Base-by-base conservation (phyloP, 2,329 filamentous ascomycete species). In the Neodidymelliopsis sp. region DNA sequence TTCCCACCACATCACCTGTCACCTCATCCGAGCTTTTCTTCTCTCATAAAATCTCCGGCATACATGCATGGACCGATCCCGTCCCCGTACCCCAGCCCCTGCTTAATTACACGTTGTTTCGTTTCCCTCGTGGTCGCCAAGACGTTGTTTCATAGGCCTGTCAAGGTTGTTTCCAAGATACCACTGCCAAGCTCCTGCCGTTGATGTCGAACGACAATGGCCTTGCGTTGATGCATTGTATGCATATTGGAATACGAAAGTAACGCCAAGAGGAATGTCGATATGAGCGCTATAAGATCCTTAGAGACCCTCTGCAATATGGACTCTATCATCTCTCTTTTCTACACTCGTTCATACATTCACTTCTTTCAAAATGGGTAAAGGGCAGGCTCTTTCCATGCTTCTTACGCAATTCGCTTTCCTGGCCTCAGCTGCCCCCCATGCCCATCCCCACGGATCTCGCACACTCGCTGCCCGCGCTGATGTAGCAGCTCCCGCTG, bases 401-500 rank as follows among this genome's bases (percentile, higher is more conserved):
- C 23, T 51, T 10, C 29, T 38, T 5, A 31, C 36, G 31, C 48
- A 51, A 23, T 37, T 38, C 48, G 34, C 41, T 20, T 16, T 27
- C 16, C 16, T 51, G 4, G 25, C 31, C 35, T 39, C 34, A 12
- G 47, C 47, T 9, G 40, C 18, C 18, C 47, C 48, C 30, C 30
- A 13, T 19, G 19, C 30, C 12, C 27, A n/a, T 16, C 19, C 33
- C n/a, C 20, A 23, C 15, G 25, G 31, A 22, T 30, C 41, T 24
- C 13, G 6, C 19, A n/a, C 33, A 2, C 25, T 7, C 8, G n/a
- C 8, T 3, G 35, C 18, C 24, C 20, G 39, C 16, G 41, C 29
- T 39, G 27, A 49, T 7, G 51, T 36, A 12, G 41, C 37, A 16
- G 41, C 49, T 7, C 55, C 55, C 4, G 46, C 56, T 10, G 48